Evolutionary conservation across 2,329 filamentous ascomycete species (phyloP).

Genomic region (Hypoxylon sp.): DNA sequence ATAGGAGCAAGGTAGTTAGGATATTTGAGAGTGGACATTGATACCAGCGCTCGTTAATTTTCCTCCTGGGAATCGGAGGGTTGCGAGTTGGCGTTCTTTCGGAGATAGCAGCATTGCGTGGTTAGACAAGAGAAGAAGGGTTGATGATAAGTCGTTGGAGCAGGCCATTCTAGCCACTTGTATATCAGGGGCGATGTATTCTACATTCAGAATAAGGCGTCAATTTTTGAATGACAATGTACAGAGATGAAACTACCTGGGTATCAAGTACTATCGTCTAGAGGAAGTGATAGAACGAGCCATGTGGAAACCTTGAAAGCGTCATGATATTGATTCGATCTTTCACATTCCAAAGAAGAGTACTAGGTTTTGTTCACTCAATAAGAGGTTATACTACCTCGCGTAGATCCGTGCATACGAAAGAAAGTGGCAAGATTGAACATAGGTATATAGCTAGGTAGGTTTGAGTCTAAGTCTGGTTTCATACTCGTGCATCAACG

Average conservation of each 20-base stretch:
- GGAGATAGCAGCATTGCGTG: conserved; percentile 17
- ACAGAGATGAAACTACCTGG: conserved; percentile 1
- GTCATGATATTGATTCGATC: not conserved
- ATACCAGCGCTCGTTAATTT: conserved; percentile 30
- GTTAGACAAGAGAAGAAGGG: not conserved
- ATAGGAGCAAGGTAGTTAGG: conserved; percentile 2
- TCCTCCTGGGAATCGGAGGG: conserved; percentile 3
- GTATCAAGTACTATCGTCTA: too few relatives aligned
- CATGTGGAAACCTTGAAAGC: not conserved
- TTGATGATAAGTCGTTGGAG: conserved; percentile 11
- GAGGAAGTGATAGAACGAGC: not conserved
- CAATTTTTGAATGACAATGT: conserved; percentile 29
- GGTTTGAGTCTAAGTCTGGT: too few relatives aligned
- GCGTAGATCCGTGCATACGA: too few relatives aligned
- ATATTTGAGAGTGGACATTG: conserved; percentile 16
- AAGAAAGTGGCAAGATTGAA: too few relatives aligned
- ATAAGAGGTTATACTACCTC: too few relatives aligned
- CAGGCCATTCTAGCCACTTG: conserved; percentile 1
- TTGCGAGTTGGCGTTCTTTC: conserved; percentile 18
- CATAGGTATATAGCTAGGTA: too few relatives aligned
- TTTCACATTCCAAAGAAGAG: too few relatives aligned
- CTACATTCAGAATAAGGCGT: conserved; percentile 30
- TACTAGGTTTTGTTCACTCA: too few relatives aligned
- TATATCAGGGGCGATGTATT: conserved; percentile 17
- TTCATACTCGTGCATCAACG: too few relatives aligned